Percentiles rank a stretch among this genome's conserved stretches.
Evolutionary conservation across 1,284 basidiomycete species (phyloP).

Genomic region (Coniophora puteana): DNA sequence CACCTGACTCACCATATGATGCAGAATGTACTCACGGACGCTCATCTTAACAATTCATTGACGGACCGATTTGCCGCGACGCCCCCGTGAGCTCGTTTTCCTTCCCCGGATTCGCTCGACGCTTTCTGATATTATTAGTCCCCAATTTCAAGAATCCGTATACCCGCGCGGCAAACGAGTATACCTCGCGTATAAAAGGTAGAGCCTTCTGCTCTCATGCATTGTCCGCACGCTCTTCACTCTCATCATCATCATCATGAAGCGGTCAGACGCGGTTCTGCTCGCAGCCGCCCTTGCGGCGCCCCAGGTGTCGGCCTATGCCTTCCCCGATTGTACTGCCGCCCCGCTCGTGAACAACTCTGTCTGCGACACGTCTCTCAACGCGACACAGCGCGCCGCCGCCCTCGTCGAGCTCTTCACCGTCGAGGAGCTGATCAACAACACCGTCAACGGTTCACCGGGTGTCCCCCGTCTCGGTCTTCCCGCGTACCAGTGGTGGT

Average conservation of each 20-base stretch:
- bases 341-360: slow-evolving; percentile 41
- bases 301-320: slow-evolving; percentile 2
- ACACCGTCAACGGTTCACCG: slow-evolving; percentile 44
- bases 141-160: too few relatives aligned
- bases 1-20: slow-evolving; percentile 6
- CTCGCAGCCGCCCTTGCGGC: slow-evolving; percentile 6
- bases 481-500: slow-evolving; percentile 53
- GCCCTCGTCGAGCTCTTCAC: slow-evolving; percentile 46
- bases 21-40: neutral
- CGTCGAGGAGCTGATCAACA: slow-evolving; percentile 44
- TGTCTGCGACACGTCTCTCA: slow-evolving; percentile 46
- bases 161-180: too few relatives aligned
- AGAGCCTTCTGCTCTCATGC: too few relatives aligned
- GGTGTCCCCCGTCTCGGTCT: slow-evolving; percentile 50
- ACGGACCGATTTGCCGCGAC: neutral
- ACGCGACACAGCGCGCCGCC: slow-evolving; percentile 42
- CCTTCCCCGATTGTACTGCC: slow-evolving; percentile 45
- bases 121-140: neutral
- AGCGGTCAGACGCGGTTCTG: neutral
- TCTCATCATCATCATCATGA: slow-evolving; percentile 7
- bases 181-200: too few relatives aligned
- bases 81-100: neutral
- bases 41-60: neutral
- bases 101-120: too few relatives aligned
- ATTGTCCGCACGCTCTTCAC: neutral